These are phyloP conservation scores for Fistulina hepatica DNA, from an alignment of 1,284 basidiomycete genomes.

Conservation along the genomic window DNA sequence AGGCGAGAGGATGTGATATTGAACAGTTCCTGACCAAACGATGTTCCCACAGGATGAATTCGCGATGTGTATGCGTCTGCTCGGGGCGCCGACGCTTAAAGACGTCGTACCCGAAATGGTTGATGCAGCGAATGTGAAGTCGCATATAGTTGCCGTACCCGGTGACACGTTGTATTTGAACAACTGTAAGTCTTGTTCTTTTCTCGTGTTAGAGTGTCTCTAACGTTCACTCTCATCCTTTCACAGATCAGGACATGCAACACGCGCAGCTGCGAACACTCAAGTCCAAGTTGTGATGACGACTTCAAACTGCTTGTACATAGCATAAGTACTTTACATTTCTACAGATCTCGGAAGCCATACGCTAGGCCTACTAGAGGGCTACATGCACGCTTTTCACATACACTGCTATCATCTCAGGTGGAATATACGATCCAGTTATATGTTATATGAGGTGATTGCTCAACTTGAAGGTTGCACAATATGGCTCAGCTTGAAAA, in stretches of 20 bases:
- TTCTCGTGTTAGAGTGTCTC: slow-evolving; percentile 9
- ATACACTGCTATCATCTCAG: too few species aligned
- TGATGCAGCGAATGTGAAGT: slow-evolving; percentile 60
- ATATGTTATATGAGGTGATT: too few species aligned
- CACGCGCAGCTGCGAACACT: slow-evolving; percentile 38
- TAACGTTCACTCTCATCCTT: slow-evolving; percentile 2
- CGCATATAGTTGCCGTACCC: slow-evolving; percentile 56
- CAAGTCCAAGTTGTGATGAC: slow-evolving; percentile 42
- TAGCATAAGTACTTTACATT: too few species aligned
- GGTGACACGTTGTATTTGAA: slow-evolving; percentile 60
- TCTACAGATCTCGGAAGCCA: too few species aligned
- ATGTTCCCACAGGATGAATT: slow-evolving; percentile 66
- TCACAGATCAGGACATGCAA: slow-evolving; percentile 38
- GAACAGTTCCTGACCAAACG: slow-evolving; percentile 1
- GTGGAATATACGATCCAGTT: too few species aligned
- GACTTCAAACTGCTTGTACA: too few species aligned
- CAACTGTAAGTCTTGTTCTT: slow-evolving; percentile 55
- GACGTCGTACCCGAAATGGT: slow-evolving; percentile 85
- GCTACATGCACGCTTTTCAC: too few species aligned
- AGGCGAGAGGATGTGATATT: slow-evolving; percentile 32
- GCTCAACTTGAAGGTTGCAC: too few species aligned
- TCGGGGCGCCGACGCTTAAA: slow-evolving; percentile 71
- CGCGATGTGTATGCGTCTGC: slow-evolving; percentile 84
- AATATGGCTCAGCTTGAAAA: too few species aligned
- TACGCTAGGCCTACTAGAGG: too few species aligned